These are phyloP conservation scores for Plantago coronopus DNA, from an alignment of 305 asterid genomes.

Conservation along the genomic window DNA sequence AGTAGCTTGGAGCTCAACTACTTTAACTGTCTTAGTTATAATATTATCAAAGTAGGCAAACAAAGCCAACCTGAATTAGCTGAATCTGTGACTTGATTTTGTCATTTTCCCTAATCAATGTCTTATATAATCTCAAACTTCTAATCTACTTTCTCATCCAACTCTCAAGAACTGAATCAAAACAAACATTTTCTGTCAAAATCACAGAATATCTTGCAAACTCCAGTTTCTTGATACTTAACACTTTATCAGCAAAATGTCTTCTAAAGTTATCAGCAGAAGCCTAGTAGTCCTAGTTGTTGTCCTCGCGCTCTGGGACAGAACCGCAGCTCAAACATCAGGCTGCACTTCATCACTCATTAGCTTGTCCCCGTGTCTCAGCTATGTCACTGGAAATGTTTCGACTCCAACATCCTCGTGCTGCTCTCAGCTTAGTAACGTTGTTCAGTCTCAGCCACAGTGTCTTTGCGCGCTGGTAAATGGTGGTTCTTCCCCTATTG, in stretches of 20 bases:
- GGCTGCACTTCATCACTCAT: conserved; percentile 50
- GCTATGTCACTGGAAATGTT: conserved; percentile 52
- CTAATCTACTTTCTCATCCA: conserved; percentile 16
- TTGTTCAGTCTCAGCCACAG: conserved; percentile 53
- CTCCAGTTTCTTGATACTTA: background rate
- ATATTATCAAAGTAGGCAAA: conserved; percentile 39
- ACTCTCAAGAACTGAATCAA: conserved; percentile 18
- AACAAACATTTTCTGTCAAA: no score
- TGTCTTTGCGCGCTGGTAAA: conserved; percentile 61
- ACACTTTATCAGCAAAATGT: conserved; percentile 31
- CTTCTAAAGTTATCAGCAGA: conserved; percentile 19
- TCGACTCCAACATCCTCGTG: conserved; percentile 57
- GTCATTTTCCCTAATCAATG: conserved; percentile 5
- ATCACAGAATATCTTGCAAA: no score
- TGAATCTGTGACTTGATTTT: conserved; percentile 1
- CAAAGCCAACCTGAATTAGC: conserved; percentile 27
- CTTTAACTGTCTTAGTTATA: conserved; percentile 33
- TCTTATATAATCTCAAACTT: conserved; percentile 22
- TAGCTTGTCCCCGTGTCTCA: conserved; percentile 62
- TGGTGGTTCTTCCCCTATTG: conserved; percentile 49
- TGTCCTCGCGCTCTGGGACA: conserved; percentile 23
- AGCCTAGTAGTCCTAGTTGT: conserved; percentile 15
- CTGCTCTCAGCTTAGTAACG: conserved; percentile 50
- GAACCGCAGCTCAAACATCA: conserved; percentile 50
- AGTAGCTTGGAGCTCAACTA: conserved; percentile 54